Evolutionary conservation across 768 basidiomycete genomes (phyloP), one percentile per base, ranked within the genome.

Genomic region (Rhodotorula toruloides): DNA sequence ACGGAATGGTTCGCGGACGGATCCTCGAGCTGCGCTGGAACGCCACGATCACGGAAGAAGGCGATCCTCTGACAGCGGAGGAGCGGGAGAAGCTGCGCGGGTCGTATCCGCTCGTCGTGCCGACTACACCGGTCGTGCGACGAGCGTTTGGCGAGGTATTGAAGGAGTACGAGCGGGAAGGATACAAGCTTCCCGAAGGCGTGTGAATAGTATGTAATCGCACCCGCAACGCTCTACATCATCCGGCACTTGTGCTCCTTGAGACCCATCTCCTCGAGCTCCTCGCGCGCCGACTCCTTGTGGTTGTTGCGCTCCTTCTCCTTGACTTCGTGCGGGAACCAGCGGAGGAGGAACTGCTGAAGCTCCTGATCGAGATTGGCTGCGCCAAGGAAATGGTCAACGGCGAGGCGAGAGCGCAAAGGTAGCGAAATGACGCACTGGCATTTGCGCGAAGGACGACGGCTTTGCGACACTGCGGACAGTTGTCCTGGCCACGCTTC

Each of bases 301-400:
- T 89, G 86, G 76, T 92, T 91, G 68, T 82, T 81, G 69, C 81
- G 83, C 55, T 84, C 81, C 71, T 82, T 84, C 52, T 84, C 78
- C 76, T 81, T 84, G 22, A 90, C 81, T 76, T 96, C 93, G 21
- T 83, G 75, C 0, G 93, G 91, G 77, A 97, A 97, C 90, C 91
- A 96, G 72, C 88, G 86, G 63, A 87, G 82, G 86, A 96, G 90
- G 72, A 91, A 91, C 70, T 90, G 88, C 52, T 87, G 79, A 52
- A 90, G 75, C 3, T 85, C 88, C 82, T 84, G 85, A 73, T 91
- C 89, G 22, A 91, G 83, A 73, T 90, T 91, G 6, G 82, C 88
- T 90, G 64, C 44, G n/a, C 43, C 4, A 22, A 11, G 7, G 25
- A 17, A 21, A 22, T 36, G 32, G 37, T 5, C 16, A 47, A 27